Percentiles rank a stretch among this genome's conserved stretches.
Conservation (phyloP, 1,139 yeast genomes). For the Candida glucosophila region DNA sequence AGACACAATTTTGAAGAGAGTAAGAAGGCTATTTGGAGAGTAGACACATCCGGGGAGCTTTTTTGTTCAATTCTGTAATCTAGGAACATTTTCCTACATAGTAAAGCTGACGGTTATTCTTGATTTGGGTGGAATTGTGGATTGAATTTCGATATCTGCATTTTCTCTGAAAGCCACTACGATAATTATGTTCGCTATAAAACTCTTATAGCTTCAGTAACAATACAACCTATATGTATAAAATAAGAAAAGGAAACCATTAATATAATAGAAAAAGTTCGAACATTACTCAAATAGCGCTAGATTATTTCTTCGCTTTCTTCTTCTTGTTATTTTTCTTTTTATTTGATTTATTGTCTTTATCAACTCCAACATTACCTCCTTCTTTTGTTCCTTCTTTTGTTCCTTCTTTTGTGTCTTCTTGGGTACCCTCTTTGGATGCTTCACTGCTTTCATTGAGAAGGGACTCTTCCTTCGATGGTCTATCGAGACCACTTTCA, state of each 20-base stretch:
- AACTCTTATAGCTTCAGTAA: no score
- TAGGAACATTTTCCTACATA: no score
- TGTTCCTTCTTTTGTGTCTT: slow-evolving; percentile 8
- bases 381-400: slow-evolving; percentile 2
- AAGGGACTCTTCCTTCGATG: slow-evolving; percentile 5
- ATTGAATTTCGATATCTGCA: no score
- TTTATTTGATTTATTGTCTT: slow-evolving; percentile 5
- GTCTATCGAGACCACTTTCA: slow-evolving; percentile 9
- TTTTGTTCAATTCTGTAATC: background rate
- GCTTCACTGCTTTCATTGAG: no score
- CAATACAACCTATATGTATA: no score
- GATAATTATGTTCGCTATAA: no score
- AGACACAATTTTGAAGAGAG: slow-evolving; percentile 91
- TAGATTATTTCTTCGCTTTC: slow-evolving; percentile 3
- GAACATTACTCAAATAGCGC: background rate
- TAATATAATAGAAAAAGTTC: no score
- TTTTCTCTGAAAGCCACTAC: no score
- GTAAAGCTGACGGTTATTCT: no score
- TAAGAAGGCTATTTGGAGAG: slow-evolving; percentile 90
- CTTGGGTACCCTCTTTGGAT: slow-evolving; percentile 7
- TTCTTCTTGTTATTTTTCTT: slow-evolving; percentile 11
- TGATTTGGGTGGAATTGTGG: no score
- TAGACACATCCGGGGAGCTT: no score
- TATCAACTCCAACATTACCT: slow-evolving; percentile 1
- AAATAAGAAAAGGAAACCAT: no score